Percentiles rank a stretch among this genome's conserved stretches.
phyloP scores from a whole-genome alignment of 106 monocot species.

The Iris macrosiphon region DNA sequence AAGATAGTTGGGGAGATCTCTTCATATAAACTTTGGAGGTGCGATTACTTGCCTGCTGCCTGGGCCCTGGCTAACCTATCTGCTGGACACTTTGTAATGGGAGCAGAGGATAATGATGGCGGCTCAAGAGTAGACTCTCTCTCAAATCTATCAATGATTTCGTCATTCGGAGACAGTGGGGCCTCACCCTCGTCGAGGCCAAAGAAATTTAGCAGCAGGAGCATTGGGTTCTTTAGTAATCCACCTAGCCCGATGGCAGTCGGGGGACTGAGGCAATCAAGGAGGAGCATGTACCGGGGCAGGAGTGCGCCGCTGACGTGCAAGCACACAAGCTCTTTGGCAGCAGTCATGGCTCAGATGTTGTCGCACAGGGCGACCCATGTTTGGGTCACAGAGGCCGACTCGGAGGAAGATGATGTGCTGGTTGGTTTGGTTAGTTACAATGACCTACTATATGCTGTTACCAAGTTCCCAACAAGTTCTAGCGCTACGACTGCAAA shows the following conservation, averaged over 20 bases:
- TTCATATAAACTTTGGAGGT: slow-evolving; percentile 87
- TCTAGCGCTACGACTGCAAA: too few species aligned
- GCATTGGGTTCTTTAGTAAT: slow-evolving; percentile 64
- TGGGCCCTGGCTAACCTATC: slow-evolving; percentile 87
- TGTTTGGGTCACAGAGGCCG: slow-evolving; percentile 86
- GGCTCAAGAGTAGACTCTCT: slow-evolving; percentile 7
- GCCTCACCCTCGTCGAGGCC: slow-evolving; percentile 29
- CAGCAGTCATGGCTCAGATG: slow-evolving; percentile 98
- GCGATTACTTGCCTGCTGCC: slow-evolving; percentile 61
- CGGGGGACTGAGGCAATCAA: slow-evolving; percentile 12
- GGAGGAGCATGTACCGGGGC: slow-evolving; percentile 69
- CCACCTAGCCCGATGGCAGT: slow-evolving; percentile 14
- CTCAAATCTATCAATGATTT: slow-evolving; percentile 12
- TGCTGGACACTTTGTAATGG: slow-evolving; percentile 82
- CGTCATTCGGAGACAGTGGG: slow-evolving; percentile 21
- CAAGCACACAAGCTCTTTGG: slow-evolving; percentile 66
- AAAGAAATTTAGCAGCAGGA: slow-evolving; percentile 86
- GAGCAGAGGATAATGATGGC: slow-evolving; percentile 46
- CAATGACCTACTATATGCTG: slow-evolving; percentile 64
- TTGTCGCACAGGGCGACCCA: slow-evolving; percentile 88
- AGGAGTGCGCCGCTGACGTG: slow-evolving; percentile 74
- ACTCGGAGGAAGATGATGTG: slow-evolving; percentile 26
- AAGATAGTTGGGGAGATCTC: slow-evolving; percentile 95
- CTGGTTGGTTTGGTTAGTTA: slow-evolving; percentile 77
- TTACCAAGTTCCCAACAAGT: slow-evolving; percentile 40